Percentiles rank a stretch among this genome's conserved stretches.
phyloP scores from a whole-genome alignment of 2,329 filamentous ascomycete genomes.

The Thermothelomyces thermophilus region DNA sequence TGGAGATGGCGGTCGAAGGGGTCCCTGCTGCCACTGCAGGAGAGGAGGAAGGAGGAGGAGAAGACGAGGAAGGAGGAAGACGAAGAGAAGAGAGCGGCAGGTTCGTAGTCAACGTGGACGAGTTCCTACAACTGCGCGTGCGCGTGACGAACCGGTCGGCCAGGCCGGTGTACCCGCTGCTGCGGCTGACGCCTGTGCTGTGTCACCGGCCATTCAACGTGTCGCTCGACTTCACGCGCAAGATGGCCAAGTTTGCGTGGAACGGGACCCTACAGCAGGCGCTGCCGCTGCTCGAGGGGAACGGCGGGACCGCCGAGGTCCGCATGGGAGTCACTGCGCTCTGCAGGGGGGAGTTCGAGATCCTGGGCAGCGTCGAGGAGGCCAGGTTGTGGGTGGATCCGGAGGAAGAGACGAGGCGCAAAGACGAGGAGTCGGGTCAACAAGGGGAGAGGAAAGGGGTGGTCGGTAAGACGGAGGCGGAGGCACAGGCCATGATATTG shows the following conservation, averaged over 20 bases:
- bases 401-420: conserved; percentile 23
- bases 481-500: conserved; percentile 48
- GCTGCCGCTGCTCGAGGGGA: conserved; percentile 56
- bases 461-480: conserved; percentile 35
- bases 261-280: conserved; percentile 76
- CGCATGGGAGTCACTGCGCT: conserved; percentile 66
- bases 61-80: neutral
- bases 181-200: conserved; percentile 71
- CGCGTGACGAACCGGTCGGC: conserved; percentile 67
- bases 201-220: conserved; percentile 64
- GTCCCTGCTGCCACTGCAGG: conserved; percentile 8
- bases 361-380: conserved; percentile 77
- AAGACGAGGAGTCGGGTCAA: conserved; percentile 22
- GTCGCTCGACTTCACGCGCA: conserved; percentile 74
- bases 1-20: conserved; percentile 52
- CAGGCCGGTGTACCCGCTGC: conserved; percentile 60
- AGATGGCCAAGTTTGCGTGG: conserved; percentile 61
- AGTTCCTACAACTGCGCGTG: conserved; percentile 64
- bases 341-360: conserved; percentile 75
- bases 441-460: conserved; percentile 16
- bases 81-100: neutral
- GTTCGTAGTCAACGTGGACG: conserved; percentile 42
- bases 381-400: conserved; percentile 46
- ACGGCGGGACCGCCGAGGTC: conserved; percentile 49
- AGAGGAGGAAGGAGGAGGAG: conserved; percentile 6